A percentile compares a stretch with the other conserved stretches of the same genome.
Evolutionary conservation across 306 rosid species (phyloP).

Genomic region (Lathyrus aphaca): DNA sequence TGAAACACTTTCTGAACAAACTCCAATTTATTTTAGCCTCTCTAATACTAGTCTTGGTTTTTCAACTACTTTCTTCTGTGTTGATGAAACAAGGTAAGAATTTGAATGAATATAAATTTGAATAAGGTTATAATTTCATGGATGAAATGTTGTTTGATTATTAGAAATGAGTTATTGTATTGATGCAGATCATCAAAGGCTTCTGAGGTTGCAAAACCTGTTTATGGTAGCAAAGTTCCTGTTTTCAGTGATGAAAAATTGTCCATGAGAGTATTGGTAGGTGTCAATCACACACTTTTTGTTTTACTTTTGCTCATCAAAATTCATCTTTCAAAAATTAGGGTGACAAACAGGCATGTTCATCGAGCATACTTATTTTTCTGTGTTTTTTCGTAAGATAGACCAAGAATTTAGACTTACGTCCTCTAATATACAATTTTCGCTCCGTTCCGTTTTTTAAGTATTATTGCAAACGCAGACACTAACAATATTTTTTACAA

Average conservation of each 20-base stretch:
- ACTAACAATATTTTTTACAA: too few relatives aligned
- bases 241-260: constrained; percentile 67
- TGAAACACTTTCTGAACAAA: constrained; percentile 64
- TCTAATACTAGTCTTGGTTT: constrained; percentile 40
- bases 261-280: constrained; percentile 67
- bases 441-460: too few relatives aligned
- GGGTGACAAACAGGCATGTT: too few relatives aligned
- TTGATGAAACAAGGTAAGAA: constrained; percentile 62
- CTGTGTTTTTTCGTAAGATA: too few relatives aligned
- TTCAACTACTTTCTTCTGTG: constrained; percentile 61
- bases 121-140: not conserved
- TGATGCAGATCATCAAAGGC: constrained; percentile 74
- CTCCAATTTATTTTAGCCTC: constrained; percentile 61
- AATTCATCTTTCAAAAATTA: too few relatives aligned
- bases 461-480: too few relatives aligned
- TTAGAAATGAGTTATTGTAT: not conserved
- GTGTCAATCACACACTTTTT: constrained; percentile 23
- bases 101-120: not conserved
- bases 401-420: too few relatives aligned
- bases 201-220: constrained; percentile 50
- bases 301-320: not conserved
- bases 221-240: constrained; percentile 65
- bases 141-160: not conserved
- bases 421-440: too few relatives aligned
- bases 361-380: too few relatives aligned